Evolutionary conservation across 2,329 filamentous ascomycete genomes (phyloP), one percentile per base, ranked within the genome.

Genomic region (Emmonsiellopsis sp.): DNA sequence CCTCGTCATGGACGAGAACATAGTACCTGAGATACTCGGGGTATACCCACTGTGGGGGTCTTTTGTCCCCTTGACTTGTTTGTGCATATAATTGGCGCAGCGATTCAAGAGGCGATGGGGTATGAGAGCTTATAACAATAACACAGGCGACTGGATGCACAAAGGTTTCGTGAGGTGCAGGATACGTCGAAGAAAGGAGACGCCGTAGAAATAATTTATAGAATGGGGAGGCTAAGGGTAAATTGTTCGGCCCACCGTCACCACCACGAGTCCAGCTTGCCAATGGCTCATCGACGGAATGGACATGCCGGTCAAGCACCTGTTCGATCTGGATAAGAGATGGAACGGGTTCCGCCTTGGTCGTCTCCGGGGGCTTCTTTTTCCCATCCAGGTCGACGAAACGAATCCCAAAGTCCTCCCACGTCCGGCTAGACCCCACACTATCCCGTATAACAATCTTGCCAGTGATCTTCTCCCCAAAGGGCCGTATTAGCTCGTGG

Each of bases 11-110:
- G 14, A 98, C 86, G 42, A 98, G 76, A 13, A 98, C 88, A 70
- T 98, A 98, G 70, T 98, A 98, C 58, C 93, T 82, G 58, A 98
- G 75, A 68, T 93, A 98, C 57, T 97, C 90, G 33, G 87, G 85
- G 64, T 95, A 85, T 0, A 96, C 87, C 87, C 92, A 98, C 17
- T 80, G 76, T 0, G 92, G 92, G 52, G 95, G 71, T 52, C 81
- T 80, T 60, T 81, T 80, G 40, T 85, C 81, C 9, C 89, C 90
- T 54, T 84, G 82, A 58, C 83, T 91, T n/a, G 89, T 93, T 60
- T 88, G 86, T 48, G 82, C 80, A 68, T 97, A 98, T 3, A 98
- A 74, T 59, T 82, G 84, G 52, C 91, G 79, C 43, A 98, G 76
- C 53, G 93, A 87, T 66, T 95, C 90, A 58, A 97, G 91, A 0